phyloP scores from a whole-genome alignment of 352 stramenopile genomes.

The Globisporangium nodosum region DNA sequence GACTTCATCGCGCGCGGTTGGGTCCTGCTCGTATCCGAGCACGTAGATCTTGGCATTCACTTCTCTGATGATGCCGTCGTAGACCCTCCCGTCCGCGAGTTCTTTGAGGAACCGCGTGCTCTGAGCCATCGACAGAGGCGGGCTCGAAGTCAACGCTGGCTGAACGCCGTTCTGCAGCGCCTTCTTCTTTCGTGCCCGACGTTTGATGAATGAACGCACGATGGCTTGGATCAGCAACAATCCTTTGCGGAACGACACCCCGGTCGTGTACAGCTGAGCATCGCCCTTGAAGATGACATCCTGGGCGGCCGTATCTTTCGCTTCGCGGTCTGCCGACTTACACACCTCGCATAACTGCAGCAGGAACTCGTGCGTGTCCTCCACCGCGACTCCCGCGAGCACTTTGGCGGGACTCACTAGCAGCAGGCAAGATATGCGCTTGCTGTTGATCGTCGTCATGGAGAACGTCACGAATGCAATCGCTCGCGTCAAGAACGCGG shows the following conservation, averaged over 20 bases:
- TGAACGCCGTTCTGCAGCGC: conserved; percentile 15
- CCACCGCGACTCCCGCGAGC: conserved; percentile 54
- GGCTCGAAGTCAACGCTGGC: neutral
- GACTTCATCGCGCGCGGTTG: conserved; percentile 54
- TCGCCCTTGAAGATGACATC: conserved; percentile 65
- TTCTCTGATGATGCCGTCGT: conserved; percentile 53
- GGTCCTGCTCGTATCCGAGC: conserved; percentile 60
- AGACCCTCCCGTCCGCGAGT: conserved; percentile 52
- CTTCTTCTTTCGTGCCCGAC: conserved; percentile 34
- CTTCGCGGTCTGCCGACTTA: conserved; percentile 32
- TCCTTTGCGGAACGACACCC: conserved; percentile 66
- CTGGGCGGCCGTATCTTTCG: conserved; percentile 45
- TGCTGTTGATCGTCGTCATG: conserved; percentile 33
- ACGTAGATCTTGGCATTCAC: conserved; percentile 43
- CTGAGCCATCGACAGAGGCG: conserved; percentile 31
- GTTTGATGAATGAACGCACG: conserved; percentile 59
- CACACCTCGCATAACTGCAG: conserved; percentile 65
- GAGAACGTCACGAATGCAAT: conserved; percentile 68
- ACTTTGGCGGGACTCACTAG: conserved; percentile 84
- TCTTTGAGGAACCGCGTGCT: conserved; percentile 74
- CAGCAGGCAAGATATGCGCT: conserved; percentile 59
- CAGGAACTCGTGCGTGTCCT: conserved; percentile 72
- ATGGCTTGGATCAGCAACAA: conserved; percentile 66
- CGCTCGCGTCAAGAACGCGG: conserved; percentile 70
- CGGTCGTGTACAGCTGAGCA: conserved; percentile 58